Evolutionary conservation across 2,329 filamentous ascomycete species (phyloP), one percentile per base, ranked within the genome.

Genomic region (Epichloe gansuensis): DNA sequence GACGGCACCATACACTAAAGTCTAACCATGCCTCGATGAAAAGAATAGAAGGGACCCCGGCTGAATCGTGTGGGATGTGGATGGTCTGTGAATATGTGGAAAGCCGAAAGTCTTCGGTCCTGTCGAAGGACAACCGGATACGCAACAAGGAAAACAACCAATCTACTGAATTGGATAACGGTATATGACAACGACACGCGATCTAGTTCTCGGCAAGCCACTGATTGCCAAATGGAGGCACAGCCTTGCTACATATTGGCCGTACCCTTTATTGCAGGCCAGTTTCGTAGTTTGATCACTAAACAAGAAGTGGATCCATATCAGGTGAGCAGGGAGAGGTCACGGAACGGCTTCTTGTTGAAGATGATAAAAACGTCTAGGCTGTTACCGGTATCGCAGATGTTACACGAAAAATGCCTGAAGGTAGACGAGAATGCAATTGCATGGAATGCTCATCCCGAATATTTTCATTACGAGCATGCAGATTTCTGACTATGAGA

Each of bases 31-130:
- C 42, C 48, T 28, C 8, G 21, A 43, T 28, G 17, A 21, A 21
- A 44, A 43, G 41, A 43, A 43, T 2, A 25, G 39, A 7, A 44
- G 42, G 28, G 4, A 2, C 37, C 23, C 44, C 34, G 45, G 49
- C 42, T 51, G 15, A 21, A 13, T 7, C 41, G n/a, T 21, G 49
- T 51, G 49, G 34, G 42, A 51, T 42, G 23, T 45, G 48, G 48
- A 42, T 46, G 42, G 42, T 46, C 34, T 35, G 12, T 15, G n/a
- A 6, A 37, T 28, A 2, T 31, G 34, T 23, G 21, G 8, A 45
- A 52, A 49, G 53, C 53, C 56, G 56, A 58, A 55, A 56, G 35
- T 52, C 49, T 50, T 58, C 56, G 56, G 56, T 34, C 21, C 37
- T 6, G 38, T 43, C 15, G 4, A n/a, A 43, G 41, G 39, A 15